Base-by-base conservation (phyloP, 176 grass and related monocot species). In the Olyra latifolia region DNA sequence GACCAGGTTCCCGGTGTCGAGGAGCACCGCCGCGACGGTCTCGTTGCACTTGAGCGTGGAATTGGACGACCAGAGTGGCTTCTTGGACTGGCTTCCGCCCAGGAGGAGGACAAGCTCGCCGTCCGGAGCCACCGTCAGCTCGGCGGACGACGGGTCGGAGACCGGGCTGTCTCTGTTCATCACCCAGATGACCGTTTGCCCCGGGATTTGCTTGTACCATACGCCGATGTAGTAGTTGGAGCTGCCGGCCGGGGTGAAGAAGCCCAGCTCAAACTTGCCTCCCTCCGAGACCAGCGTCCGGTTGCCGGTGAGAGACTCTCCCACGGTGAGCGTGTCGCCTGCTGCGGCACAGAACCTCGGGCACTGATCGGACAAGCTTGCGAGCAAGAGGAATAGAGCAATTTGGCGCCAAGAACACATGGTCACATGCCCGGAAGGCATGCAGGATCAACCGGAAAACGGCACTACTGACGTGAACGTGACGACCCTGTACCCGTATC, bases 1-100 rank as follows among this genome's bases (percentile, higher is more conserved):
- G 1, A 90, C 40, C 13, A 90, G 71, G 65, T 93, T 93, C 39
- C 91, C 84, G 30, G 80, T 90, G 73, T 90, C 87, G 32, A 87
- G 81, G 63, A 93, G 91, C 19, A 62, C 74, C 13, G 77, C 91
- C 24, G 28, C 47, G 35, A 29, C 69, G 15, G 80, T 54, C 55
- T n/a, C 82, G n/a, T 22, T 55, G 40, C 64, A 11, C 9, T 73
- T 28, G n/a, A 27, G 45, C 3, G 63, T 59, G 16, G 81, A 59
- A 56, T 67, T 84, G 63, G 87, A 84, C 15, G 87, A 89, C 87
- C 91, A 93, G 28, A 93, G 29, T 13, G 73, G 17, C 5, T 38
- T 20, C 57, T 62, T 69, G 15, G 41, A 48, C 43, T 29, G 20
- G 30, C 82, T 77, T 8, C 22, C 23, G 1, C 14, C 11, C 9